Evolutionary conservation across 441 rosid genomes (phyloP), one percentile per base, ranked within the genome.

Genomic region (Manihot esculenta): DNA sequence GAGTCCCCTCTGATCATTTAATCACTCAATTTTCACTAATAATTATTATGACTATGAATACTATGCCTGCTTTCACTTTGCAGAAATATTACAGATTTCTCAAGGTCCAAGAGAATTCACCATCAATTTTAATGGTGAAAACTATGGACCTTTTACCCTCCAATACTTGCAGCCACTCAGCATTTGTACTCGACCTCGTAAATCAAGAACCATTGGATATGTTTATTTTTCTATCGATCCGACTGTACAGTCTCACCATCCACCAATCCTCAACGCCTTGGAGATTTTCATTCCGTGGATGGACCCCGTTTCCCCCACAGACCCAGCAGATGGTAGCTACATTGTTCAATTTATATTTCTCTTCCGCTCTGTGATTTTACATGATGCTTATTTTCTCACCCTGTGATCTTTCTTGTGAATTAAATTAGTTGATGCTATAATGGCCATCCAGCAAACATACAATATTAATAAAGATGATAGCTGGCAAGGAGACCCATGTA

Each of bases 401-500:
- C 2, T n/a, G 6, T n/a, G 2, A 8, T 3, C 26, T 6, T 56
- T 5, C 1, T 24, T 6, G 0, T 13, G 33, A 56, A 24, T 26
- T 35, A 3, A 33, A 33, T 62, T 27, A 80, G 84, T 76, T 71
- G 27, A 64, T 73, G 80, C 85, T 0, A 76, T 83, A 8, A 41
- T n/a, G 55, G 70, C 55, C 10, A 67, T 80, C 59, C 78, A 76
- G 64, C 71, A 55, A 79, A 30, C 35, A 24, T 56, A 56, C 60
- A 56, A 26, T 7, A 26, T 56, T 24, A 14, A 56, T 13, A 26
- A 56, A 26, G 35, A 56, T 56, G 60, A 56, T 61, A 73, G 78
- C 10, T 83, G 84, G 86, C 72, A 80, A 64, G 86, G 84, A 55
- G 81, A 83, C 44, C 86, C 82, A 5, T 80, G 84, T 62, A 49